phyloP scores from a whole-genome alignment of 2,329 filamentous ascomycete species.

The Clonostachys byssicola region DNA sequence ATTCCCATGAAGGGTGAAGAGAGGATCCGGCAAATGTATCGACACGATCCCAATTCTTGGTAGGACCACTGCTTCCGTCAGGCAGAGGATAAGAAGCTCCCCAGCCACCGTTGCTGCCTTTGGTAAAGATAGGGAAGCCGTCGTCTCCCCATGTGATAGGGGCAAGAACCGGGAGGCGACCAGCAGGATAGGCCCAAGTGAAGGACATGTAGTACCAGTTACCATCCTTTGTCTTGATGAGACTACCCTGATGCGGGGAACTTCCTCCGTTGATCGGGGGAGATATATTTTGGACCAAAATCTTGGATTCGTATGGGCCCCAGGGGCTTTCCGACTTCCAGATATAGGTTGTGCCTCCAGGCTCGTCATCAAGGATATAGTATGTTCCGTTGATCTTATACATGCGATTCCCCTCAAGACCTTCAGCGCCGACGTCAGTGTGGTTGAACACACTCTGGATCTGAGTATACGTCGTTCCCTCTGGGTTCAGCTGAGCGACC shows the following conservation, averaged over 20 bases:
- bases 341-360: slow-evolving; percentile 35
- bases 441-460: slow-evolving; percentile 19
- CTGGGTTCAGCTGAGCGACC: slow-evolving; percentile 44
- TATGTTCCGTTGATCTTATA: slow-evolving; percentile 54
- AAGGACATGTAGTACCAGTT: slow-evolving; percentile 59
- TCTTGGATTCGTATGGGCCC: slow-evolving; percentile 44
- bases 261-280: slow-evolving; percentile 39
- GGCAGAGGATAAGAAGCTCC: slow-evolving; percentile 35
- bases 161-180: slow-evolving; percentile 52
- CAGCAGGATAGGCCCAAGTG: slow-evolving; percentile 48
- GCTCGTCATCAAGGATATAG: slow-evolving; percentile 47
- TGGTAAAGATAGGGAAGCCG: slow-evolving; percentile 42
- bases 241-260: slow-evolving; percentile 48
- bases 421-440: neutral
- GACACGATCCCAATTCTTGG: slow-evolving; percentile 23
- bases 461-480: slow-evolving; percentile 39
- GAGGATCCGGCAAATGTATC: slow-evolving; percentile 38
- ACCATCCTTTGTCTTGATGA: slow-evolving; percentile 45
- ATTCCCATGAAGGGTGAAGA: slow-evolving; percentile 48
- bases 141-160: slow-evolving; percentile 47
- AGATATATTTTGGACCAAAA: slow-evolving; percentile 30
- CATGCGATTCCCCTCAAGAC: slow-evolving; percentile 45
- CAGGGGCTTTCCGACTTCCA: slow-evolving; percentile 43
- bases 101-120: slow-evolving; percentile 39
- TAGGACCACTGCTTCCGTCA: slow-evolving; percentile 6